Base-by-base conservation (phyloP, 768 basidiomycete species). In the Obba rivulosa region DNA sequence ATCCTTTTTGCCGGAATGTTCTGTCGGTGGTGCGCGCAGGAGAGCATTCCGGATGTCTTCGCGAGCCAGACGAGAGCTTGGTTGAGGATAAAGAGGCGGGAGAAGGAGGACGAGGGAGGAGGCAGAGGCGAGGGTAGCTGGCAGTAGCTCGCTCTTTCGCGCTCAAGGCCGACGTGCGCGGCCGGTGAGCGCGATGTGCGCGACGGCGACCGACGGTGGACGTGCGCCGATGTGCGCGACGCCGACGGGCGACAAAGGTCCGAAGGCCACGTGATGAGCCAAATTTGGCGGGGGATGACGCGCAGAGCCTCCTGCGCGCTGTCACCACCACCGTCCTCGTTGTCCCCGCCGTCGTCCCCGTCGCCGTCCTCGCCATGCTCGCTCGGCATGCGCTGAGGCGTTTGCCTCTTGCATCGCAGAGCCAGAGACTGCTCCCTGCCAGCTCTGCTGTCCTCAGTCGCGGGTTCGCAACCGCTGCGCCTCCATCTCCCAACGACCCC, bases 41-140 rank as follows among this genome's bases (percentile, higher is more conserved):
- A 96, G 75, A 5, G 89, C 83, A 62, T 86, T 90, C 35, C 96
- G 77, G 8, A 98, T 78, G 16, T 94, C 95, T 65, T 99, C 96
- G n/a, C 96, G 23, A 93, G 73, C 1, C 92, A 83, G 35, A 97
- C 73, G 11, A 97, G 75, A 0, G 80, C 78, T 65, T 96, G 94
- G 66, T 98, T 98, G 21, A 99, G 75, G 4, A 74, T 62, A 64
- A 96, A 74, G 3, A 87, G 56, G 0, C 96, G 79, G 44, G 93
- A 89, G 48, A 86, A 71, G 80, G 24, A 81, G 79, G 54, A 99
- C 83, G 25, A 99, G 78, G 22, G 86, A 85, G 13, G 74, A 70
- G 13, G 71, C 72, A 5, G 77, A 74, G 5, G 70, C 60, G 2
- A 81, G 73, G 0, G 77, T 69, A 13, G 77, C 50, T 3, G 57